Conservation (phyloP, 257 asterid species). For the Nicotiana attenuata region DNA sequence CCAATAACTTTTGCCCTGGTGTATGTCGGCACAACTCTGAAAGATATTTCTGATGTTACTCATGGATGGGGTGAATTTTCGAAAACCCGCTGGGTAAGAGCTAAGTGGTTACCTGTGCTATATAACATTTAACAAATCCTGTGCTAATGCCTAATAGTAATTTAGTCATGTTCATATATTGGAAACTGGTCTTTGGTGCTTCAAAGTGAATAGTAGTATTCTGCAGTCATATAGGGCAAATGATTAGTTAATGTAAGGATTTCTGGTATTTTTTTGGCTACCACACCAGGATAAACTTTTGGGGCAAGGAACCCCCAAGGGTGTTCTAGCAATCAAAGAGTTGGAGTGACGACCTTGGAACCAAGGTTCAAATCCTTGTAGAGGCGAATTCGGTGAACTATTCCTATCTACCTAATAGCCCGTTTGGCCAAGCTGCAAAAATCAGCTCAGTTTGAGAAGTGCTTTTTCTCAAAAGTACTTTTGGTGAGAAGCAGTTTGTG, state of each 20-base stretch:
- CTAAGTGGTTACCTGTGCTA: not conserved
- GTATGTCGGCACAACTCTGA: conserved; percentile 91
- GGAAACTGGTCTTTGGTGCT: not conserved
- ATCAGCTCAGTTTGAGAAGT: too few species aligned
- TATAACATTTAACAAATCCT: not conserved
- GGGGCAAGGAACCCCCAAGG: not conserved
- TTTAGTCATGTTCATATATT: not conserved
- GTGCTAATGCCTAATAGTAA: not conserved
- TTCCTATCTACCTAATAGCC: not conserved
- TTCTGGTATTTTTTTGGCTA: not conserved
- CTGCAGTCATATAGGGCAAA: not conserved
- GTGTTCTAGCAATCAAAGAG: not conserved
- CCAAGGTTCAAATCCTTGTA: not conserved
- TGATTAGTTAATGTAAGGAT: not conserved
- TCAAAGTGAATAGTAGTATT: not conserved
- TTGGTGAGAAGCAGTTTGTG: too few species aligned
- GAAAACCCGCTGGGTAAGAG: conserved; percentile 80
- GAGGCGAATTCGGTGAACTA: not conserved
- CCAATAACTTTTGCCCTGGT: conserved; percentile 94
- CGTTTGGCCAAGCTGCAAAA: too few species aligned
- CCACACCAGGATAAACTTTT: not conserved
- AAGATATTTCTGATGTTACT: conserved; percentile 96
- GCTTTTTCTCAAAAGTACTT: too few species aligned
- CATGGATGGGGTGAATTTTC: conserved; percentile 95
- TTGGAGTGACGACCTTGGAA: conserved; percentile 1